Conservation (phyloP, 768 basidiomycete genomes). For the Russula vinacea region DNA sequence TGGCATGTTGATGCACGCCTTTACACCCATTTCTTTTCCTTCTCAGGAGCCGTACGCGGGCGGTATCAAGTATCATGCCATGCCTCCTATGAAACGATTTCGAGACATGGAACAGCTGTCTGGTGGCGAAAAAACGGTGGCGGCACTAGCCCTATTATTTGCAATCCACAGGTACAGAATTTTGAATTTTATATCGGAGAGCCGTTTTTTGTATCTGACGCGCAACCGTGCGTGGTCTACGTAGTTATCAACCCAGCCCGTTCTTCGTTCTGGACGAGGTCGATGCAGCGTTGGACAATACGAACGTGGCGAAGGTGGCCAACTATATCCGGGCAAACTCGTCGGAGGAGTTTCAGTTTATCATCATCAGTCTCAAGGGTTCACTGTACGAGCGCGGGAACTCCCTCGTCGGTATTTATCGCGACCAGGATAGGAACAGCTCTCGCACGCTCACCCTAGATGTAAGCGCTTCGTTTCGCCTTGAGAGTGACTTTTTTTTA, state of each 20-base stretch:
- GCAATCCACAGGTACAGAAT: conserved; percentile 81
- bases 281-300: conserved; percentile 96
- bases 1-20: conserved; percentile 4
- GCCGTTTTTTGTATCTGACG: not conserved
- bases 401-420: conserved; percentile 89
- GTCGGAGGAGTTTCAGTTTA: conserved; percentile 85
- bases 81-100: conserved; percentile 99
- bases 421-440: conserved; percentile 91
- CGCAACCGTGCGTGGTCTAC: not conserved
- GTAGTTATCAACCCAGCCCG: conserved; percentile 90
- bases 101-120: conserved; percentile 99
- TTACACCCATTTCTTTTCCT: conserved; percentile 2
- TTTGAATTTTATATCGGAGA: not conserved
- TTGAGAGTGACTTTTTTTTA: not conserved
- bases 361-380: conserved; percentile 95
- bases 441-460: conserved; percentile 90
- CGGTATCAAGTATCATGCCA: conserved; percentile 98
- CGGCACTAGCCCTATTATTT: conserved; percentile 92
- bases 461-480: conserved; percentile 43
- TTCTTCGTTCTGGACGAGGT: conserved; percentile 99
- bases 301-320: conserved; percentile 95
- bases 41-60: conserved; percentile 74
- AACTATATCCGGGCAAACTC: conserved; percentile 87
- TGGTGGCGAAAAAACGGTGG: conserved; percentile 98
- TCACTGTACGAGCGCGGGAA: conserved; percentile 88